Conservation (phyloP, 208 protist genomes). For the Naegleria lovaniensis region DNA sequence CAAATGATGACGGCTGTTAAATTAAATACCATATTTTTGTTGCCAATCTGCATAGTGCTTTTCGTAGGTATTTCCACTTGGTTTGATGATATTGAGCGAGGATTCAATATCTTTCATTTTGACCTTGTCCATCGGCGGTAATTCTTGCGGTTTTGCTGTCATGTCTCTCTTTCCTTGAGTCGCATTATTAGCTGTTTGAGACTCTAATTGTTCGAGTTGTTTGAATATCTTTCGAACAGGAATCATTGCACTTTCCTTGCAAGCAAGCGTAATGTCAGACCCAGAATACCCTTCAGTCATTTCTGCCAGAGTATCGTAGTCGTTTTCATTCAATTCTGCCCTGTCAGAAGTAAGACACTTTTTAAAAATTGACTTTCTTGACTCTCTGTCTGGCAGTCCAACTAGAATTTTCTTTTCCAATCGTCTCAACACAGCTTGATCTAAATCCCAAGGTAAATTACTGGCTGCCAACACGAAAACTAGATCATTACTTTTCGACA, state of each 20-base stretch:
- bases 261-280: slow-evolving; percentile 49
- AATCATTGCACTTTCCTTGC: slow-evolving; percentile 28
- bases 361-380: slow-evolving; percentile 58
- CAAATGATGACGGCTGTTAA: too few relatives aligned
- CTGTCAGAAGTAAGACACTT: background rate
- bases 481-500: slow-evolving; percentile 34
- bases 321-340: background rate
- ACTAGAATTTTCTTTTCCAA: slow-evolving; percentile 82
- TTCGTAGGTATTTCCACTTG: background rate
- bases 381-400: slow-evolving; percentile 60
- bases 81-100: background rate
- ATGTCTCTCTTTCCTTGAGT: background rate
- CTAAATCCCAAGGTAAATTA: slow-evolving; percentile 85
- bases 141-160: background rate
- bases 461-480: slow-evolving; percentile 83
- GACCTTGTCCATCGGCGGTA: background rate
- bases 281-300: slow-evolving; percentile 54
- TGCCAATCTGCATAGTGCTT: background rate
- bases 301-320: slow-evolving; percentile 46
- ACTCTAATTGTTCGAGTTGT: background rate
- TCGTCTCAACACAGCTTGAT: slow-evolving; percentile 78
- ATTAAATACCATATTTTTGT: slow-evolving; percentile 21
- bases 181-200: background rate
- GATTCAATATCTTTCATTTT: background rate
- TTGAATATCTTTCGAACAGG: slow-evolving; percentile 28